Evolutionary conservation across 2,329 filamentous ascomycete genomes (phyloP).

Genomic region (Lasiodiplodia sp.): DNA sequence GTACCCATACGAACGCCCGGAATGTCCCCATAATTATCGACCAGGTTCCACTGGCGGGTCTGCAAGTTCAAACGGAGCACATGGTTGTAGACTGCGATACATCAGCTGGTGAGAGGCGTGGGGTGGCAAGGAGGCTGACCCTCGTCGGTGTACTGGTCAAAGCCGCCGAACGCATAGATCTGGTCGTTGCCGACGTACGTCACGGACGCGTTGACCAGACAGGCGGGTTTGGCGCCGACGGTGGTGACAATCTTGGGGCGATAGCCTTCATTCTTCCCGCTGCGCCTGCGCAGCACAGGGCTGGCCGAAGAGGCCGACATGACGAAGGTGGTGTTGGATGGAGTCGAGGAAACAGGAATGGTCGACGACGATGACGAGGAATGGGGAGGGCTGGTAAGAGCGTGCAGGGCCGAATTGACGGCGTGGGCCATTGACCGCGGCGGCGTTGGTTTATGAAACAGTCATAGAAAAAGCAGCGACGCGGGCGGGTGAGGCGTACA

Average conservation of each 20-base stretch:
- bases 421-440: slow-evolving; percentile 24
- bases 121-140: slow-evolving; percentile 51
- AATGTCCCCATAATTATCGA: slow-evolving; percentile 98
- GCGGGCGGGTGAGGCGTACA: slow-evolving; percentile 15
- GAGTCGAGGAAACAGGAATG: slow-evolving; percentile 51
- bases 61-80: slow-evolving; percentile 87
- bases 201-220: slow-evolving; percentile 95
- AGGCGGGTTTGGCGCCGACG: slow-evolving; percentile 76
- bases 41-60: slow-evolving; percentile 90
- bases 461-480: slow-evolving; percentile 19
- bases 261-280: slow-evolving; percentile 73
- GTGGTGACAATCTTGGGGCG: slow-evolving; percentile 78
- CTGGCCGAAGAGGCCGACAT: slow-evolving; percentile 73
- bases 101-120: slow-evolving; percentile 12
- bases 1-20: slow-evolving; percentile 95
- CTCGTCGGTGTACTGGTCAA: slow-evolving; percentile 98
- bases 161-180: slow-evolving; percentile 97
- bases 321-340: slow-evolving; percentile 78
- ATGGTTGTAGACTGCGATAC: slow-evolving; percentile 82
- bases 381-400: slow-evolving; percentile 21
- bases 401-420: slow-evolving; percentile 25
- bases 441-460: neutral
- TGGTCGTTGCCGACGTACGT: slow-evolving; percentile 98
- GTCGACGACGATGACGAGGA: slow-evolving; percentile 24
- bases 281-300: slow-evolving; percentile 61